phyloP scores from a whole-genome alignment of 768 basidiomycete genomes.

The Pleurotus pulmonarius region DNA sequence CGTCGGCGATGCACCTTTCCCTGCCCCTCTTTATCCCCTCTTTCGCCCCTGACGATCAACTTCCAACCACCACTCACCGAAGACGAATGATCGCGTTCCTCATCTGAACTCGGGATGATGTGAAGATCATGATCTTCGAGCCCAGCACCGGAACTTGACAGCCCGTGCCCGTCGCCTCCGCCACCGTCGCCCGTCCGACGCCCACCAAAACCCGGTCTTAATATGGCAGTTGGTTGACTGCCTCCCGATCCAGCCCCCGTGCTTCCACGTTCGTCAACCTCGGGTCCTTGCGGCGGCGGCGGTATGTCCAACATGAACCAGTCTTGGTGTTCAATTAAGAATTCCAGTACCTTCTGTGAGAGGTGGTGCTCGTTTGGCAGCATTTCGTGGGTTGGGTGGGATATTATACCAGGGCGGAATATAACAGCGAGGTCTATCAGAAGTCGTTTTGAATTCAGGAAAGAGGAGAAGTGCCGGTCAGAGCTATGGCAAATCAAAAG shows the following conservation, averaged over 20 bases:
- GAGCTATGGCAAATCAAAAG: background rate
- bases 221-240: background rate
- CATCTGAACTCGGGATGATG: slow-evolving; percentile 41
- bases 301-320: slow-evolving; percentile 90
- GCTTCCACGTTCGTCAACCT: background rate
- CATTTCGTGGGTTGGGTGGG: slow-evolving; percentile 85
- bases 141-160: slow-evolving; percentile 15
- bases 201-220: background rate
- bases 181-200: background rate
- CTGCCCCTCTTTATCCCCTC: slow-evolving; percentile 26
- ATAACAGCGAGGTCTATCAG: slow-evolving; percentile 88
- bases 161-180: background rate
- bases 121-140: slow-evolving; percentile 43
- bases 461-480: slow-evolving; percentile 1
- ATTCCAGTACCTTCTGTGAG: slow-evolving; percentile 89
- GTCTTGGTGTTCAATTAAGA: slow-evolving; percentile 94
- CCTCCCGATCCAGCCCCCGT: background rate
- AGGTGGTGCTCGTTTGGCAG: slow-evolving; percentile 81
- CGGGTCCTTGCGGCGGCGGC: slow-evolving; percentile 43
- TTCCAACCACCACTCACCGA: slow-evolving; percentile 50
- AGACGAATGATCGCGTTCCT: slow-evolving; percentile 32
- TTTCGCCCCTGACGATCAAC: slow-evolving; percentile 29
- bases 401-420: slow-evolving; percentile 93
- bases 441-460: background rate
- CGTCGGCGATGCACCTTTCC: slow-evolving; percentile 48